Evolutionary conservation across 768 basidiomycete species (phyloP), one percentile per base, ranked within the genome.

Genomic region (Russula compacta): DNA sequence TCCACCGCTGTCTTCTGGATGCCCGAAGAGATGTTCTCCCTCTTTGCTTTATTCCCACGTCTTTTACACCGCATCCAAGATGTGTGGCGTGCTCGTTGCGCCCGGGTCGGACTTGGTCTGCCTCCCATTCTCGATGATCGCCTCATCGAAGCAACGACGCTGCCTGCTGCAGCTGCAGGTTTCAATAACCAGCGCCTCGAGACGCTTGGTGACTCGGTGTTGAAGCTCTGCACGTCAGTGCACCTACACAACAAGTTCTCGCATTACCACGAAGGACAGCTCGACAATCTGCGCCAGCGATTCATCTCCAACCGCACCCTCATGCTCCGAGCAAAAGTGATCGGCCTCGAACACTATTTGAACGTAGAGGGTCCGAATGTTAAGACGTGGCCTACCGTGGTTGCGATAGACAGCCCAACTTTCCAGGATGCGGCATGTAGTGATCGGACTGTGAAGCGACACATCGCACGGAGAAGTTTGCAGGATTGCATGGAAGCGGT

Each of bases 401-500:
- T 77, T 0, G 72, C 71, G 15, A 68, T 73, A 2, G 75, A 76
- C 10, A 75, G 75, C 17, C 69, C 71, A n/a, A 71, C 72, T 36
- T 68, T 71, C 47, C 67, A 64, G 29, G 63, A 73, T 39, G 40
- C 46, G 6, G 54, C 58, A 47, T 43, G 49, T 43, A 64, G 70
- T 10, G 50, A 46, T 21, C 72, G 78, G 48, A 72, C 60, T 48
- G 76, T 76, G n/a, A 65, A 56, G 56, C 79, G 86, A 39, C 72
- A 72, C 40, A 81, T 84, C 59, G 82, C 86, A 4, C 78, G 89
- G 32, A 74, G 89, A 58, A 84, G 87, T 67, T 72, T 95, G 64
- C 89, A 91, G 68, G 92, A 95, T 68, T 92, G 87, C 68, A 89
- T 92, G 84, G 93, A 95, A 70, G 87, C 93, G 0, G 77, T 83